phyloP scores from a whole-genome alignment of 176 grass and related monocot species.

The Pharus latifolius region DNA sequence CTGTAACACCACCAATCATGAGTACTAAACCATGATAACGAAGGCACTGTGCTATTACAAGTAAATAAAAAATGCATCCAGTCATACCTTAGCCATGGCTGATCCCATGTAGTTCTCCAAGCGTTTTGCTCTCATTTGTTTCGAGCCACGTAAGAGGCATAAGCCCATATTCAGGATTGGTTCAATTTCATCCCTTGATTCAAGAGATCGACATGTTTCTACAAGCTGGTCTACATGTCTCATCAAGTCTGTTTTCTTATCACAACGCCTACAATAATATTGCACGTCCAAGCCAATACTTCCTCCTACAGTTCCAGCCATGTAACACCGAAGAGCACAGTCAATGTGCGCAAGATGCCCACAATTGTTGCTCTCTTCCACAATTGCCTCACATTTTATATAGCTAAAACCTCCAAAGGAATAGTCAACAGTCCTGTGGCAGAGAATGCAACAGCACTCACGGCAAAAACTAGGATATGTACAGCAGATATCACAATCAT shows the following conservation, averaged over 20 bases:
- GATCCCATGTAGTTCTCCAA: constrained; percentile 48
- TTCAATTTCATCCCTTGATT: constrained; percentile 47
- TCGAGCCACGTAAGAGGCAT: constrained; percentile 58
- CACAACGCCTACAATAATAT: constrained; percentile 82
- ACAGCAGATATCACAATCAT: constrained; percentile 76
- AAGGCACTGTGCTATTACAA: neutral
- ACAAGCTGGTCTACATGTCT: constrained; percentile 43
- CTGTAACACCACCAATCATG: constrained; percentile 10
- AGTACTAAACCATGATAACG: constrained; percentile 9
- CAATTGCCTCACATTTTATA: constrained; percentile 65
- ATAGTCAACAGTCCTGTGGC: constrained; percentile 49
- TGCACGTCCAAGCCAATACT: constrained; percentile 64
- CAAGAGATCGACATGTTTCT: constrained; percentile 49
- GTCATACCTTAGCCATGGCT: constrained; percentile 54
- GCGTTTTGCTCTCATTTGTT: constrained; percentile 34
- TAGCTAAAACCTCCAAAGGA: constrained; percentile 47
- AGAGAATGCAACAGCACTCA: constrained; percentile 91
- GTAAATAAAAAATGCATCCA: neutral
- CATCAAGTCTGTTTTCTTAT: constrained; percentile 82
- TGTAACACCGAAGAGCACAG: constrained; percentile 72
- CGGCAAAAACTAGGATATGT: constrained; percentile 59
- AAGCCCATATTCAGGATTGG: constrained; percentile 61
- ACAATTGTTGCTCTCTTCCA: constrained; percentile 56
- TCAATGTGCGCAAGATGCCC: constrained; percentile 78
- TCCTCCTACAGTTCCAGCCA: constrained; percentile 95